A percentile compares a stretch with the other conserved stretches of the same genome.
Conservation (phyloP, 2,329 filamentous ascomycete genomes). For the Fusarium sp. region DNA sequence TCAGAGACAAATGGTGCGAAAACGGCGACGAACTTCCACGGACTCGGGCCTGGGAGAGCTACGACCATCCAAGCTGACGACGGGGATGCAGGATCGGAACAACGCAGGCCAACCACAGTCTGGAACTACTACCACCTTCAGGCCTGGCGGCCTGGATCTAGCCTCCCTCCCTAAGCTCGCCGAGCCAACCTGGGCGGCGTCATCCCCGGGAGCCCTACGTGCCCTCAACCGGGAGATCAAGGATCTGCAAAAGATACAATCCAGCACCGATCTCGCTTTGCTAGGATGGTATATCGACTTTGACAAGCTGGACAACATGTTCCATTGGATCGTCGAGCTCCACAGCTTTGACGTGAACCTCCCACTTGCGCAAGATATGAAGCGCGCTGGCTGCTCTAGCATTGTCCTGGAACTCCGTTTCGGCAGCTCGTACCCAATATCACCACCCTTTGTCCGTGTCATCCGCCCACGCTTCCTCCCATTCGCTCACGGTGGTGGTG, state of each 20-base stretch:
- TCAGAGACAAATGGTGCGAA: slow-evolving; percentile 20
- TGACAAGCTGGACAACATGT: slow-evolving; percentile 76
- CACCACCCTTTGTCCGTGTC: slow-evolving; percentile 86
- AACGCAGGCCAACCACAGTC: background rate
- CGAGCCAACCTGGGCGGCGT: slow-evolving; percentile 46
- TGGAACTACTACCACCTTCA: slow-evolving; percentile 61
- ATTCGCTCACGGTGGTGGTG: slow-evolving; percentile 80
- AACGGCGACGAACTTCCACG: slow-evolving; percentile 33
- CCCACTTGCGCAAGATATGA: slow-evolving; percentile 82
- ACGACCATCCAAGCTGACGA: slow-evolving; percentile 29
- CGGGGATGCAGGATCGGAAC: slow-evolving; percentile 22
- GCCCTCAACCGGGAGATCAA: slow-evolving; percentile 64
- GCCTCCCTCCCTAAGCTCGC: slow-evolving; percentile 71
- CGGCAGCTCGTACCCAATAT: slow-evolving; percentile 78
- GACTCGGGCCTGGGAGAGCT: slow-evolving; percentile 34
- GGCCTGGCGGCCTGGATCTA: slow-evolving; percentile 74
- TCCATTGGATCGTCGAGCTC: slow-evolving; percentile 92
- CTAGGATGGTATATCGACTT: slow-evolving; percentile 88
- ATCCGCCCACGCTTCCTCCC: slow-evolving; percentile 82
- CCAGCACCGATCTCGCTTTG: slow-evolving; percentile 68
- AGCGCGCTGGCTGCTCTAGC: slow-evolving; percentile 68
- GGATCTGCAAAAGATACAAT: slow-evolving; percentile 73
- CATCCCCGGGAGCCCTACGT: slow-evolving; percentile 42
- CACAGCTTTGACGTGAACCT: slow-evolving; percentile 81
- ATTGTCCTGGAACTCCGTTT: slow-evolving; percentile 88